These are phyloP conservation scores for Penicillium taxi DNA, from an alignment of 495 filamentous ascomycete genomes.

Conservation along the genomic window DNA sequence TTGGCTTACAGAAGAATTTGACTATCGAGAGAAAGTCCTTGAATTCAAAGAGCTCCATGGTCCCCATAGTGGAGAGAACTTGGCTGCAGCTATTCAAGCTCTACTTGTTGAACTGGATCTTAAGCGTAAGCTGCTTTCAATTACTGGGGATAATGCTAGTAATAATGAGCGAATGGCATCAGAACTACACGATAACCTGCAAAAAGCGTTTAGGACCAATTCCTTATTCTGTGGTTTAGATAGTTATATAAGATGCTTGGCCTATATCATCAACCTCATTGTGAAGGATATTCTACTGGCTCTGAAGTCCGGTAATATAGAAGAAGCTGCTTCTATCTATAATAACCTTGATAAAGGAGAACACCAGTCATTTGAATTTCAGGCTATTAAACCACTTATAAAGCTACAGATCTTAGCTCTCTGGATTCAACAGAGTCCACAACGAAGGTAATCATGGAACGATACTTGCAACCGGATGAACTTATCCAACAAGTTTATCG, in stretches of 20 bases:
- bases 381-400: constrained; percentile 8
- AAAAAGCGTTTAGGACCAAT: constrained; percentile 9
- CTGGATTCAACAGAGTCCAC: constrained; percentile 7
- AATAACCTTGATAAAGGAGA: constrained; percentile 7
- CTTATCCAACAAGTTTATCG: constrained; percentile 4
- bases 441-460: constrained; percentile 7
- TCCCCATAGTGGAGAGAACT: constrained; percentile 10
- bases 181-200: constrained; percentile 6
- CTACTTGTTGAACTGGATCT: constrained; percentile 7
- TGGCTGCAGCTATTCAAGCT: constrained; percentile 5
- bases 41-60: constrained; percentile 9
- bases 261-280: constrained; percentile 9
- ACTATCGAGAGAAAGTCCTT: constrained; percentile 5
- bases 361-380: constrained; percentile 4
- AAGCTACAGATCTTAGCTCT: constrained; percentile 7
- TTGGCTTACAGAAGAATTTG: constrained; percentile 9
- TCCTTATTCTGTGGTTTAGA: constrained; percentile 9
- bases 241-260: constrained; percentile 10
- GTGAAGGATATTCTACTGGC: constrained; percentile 7
- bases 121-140: constrained; percentile 47
- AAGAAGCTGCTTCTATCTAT: no score
- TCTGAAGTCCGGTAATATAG: constrained; percentile 8
- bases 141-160: constrained; percentile 41
- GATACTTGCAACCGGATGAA: no score
- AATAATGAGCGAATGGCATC: constrained; percentile 13